phyloP scores from a whole-genome alignment of 345 rosid species.

The Citrus maxima region DNA sequence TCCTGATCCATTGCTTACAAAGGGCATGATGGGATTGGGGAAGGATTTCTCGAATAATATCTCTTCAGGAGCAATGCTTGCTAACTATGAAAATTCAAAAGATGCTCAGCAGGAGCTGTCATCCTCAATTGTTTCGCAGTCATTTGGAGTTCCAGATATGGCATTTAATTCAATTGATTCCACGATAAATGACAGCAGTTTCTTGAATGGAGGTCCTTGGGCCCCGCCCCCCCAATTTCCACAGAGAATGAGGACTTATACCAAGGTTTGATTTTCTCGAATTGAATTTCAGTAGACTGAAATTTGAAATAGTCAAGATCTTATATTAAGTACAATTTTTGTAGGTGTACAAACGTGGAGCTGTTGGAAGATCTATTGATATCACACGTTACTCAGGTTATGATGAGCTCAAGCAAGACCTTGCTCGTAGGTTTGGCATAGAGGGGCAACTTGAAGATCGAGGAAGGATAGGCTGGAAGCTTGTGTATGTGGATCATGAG shows the following conservation, averaged over 20 bases:
- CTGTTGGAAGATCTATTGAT: conserved; percentile 80
- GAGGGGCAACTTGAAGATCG: conserved; percentile 78
- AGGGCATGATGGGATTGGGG: conserved; percentile 39
- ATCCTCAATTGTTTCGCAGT: conserved; percentile 61
- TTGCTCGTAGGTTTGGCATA: conserved; percentile 73
- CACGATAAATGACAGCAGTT: conserved; percentile 41
- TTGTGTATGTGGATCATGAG: conserved; percentile 75
- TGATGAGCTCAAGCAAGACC: conserved; percentile 65
- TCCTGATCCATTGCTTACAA: conserved; percentile 39
- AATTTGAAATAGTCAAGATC: background rate
- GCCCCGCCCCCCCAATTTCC: conserved; percentile 40
- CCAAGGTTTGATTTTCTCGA: conserved; percentile 46
- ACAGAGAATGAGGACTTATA: conserved; percentile 58
- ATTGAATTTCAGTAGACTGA: background rate
- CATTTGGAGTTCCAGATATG: conserved; percentile 62
- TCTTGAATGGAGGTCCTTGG: conserved; percentile 48
- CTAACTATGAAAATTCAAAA: conserved; percentile 42
- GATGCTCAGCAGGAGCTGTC: conserved; percentile 60
- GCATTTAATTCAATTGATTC: conserved; percentile 57
- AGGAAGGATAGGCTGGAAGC: conserved; percentile 71
- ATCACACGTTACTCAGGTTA: conserved; percentile 67
- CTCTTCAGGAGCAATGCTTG: conserved; percentile 41
- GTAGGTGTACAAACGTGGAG: conserved; percentile 79
- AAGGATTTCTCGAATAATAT: conserved; percentile 48
- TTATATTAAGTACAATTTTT: conserved; percentile 13